Base-by-base conservation (phyloP, 108 stramenopile species). In the Cylindrotheca fusiformis region DNA sequence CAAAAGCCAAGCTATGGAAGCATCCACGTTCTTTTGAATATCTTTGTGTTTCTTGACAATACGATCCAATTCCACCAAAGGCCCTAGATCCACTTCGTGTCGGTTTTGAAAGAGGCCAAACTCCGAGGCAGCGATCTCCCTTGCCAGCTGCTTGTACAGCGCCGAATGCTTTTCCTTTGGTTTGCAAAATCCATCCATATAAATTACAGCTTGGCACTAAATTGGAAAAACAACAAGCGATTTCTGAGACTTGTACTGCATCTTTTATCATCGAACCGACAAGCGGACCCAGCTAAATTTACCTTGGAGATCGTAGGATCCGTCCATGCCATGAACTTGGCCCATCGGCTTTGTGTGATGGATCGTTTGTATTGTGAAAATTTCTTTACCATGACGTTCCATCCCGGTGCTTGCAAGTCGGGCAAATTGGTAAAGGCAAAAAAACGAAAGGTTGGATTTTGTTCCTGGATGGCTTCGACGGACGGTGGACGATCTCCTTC, bases 131-230 rank as follows among this genome's bases (percentile, higher is more conserved):
- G 22, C 32, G n/a, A 72, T 72, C 3, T 30, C 52, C 33, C 17
- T 58, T 24, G 63, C 71, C 5, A 63, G 25, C 3, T 19, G 36
- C 28, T 72, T 63, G 53, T 63, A 72, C 27, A 47, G 48, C 12
- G 58, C 58, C 3, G 49, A 21, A 60, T 58, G 55, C 20, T 65
- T 55, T 23, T 24, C 21, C 29, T 59, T 72, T 0, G 71, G 71
- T 27, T 30, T 27, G 25, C 62, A 65, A 52, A 72, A 63, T 4
- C 63, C 63, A 48, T 72, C 71, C 31, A 72, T 72, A 52, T 72
- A 72, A 60, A 72, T 63, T 24, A 72, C 63, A 17, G 61, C 71
- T 22, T 65, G 55, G 44, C 71, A 72, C 23, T 10, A 41, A 41
- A 41, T 6, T 10, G 36, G 6, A 14, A 6, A 41, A 41, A 41